Conservation (phyloP, 768 basidiomycete species). For the Lactifluus pinguis region DNA sequence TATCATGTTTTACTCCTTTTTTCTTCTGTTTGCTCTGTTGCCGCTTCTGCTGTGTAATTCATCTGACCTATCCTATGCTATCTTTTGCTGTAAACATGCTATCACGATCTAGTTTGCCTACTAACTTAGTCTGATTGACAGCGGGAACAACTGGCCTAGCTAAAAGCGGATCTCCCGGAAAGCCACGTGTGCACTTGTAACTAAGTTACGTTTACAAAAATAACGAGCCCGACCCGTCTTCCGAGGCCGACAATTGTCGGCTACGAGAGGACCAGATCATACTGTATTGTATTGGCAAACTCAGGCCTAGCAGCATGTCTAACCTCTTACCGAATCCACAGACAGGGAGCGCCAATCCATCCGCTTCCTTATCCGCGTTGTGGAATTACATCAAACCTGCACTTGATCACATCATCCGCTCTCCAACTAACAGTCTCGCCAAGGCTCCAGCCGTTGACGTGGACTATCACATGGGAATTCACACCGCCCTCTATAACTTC, state of each 20-base stretch:
- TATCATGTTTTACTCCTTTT: not conserved
- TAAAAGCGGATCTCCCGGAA: not conserved
- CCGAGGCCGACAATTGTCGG: not conserved
- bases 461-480: slow-evolving; percentile 65
- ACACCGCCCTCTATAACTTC: slow-evolving; percentile 80
- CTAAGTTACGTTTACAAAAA: not conserved
- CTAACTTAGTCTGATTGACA: too few species aligned
- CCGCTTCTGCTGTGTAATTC: not conserved
- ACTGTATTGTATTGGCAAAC: not conserved
- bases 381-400: slow-evolving; percentile 74
- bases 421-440: slow-evolving; percentile 46
- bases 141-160: not conserved
- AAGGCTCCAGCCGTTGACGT: slow-evolving; percentile 68
- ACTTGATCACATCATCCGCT: slow-evolving; percentile 66
- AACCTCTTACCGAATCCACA: slow-evolving; percentile 13
- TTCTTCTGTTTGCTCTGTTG: not conserved
- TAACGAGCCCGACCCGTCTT: not conserved
- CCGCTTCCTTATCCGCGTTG: slow-evolving; percentile 59
- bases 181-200: not conserved
- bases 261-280: not conserved
- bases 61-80: not conserved
- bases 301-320: not conserved
- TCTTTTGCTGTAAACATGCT: not conserved
- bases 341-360: slow-evolving; percentile 52
- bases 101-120: too few species aligned